Evolutionary conservation across 768 basidiomycete species (phyloP), one percentile per base, ranked within the genome.

Genomic region (Artomyces pyxidatus): DNA sequence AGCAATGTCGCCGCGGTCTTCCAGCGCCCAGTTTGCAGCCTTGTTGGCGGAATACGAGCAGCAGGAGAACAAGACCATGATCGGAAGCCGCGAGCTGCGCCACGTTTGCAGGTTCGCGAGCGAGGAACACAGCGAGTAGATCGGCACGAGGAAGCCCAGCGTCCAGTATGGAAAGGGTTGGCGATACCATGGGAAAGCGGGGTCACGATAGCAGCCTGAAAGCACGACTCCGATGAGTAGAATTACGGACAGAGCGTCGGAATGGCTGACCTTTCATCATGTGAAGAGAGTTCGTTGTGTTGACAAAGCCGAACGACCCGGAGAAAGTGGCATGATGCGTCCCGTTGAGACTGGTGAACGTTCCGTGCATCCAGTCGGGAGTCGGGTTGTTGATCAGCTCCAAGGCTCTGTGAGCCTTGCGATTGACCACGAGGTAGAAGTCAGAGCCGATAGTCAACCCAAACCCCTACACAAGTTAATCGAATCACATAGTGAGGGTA

Each of bases 401-500:
- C 47, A 68, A 60, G 29, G 63, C 58, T 29, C 61, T 60, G 11
- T 73, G 68, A 29, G 83, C 83, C 42, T 68, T 71, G 14, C 71
- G 73, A 61, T 88, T 82, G 38, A 90, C 68, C 3, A 87, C 72
- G 37, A 88, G 73, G 38, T 83, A 88, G 45, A 90, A 68, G 58
- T 91, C 89, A 4, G 85, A 88, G 32, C 88, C 88, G 51, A 90
- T 85, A 19, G 84, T 85, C 48, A 91, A 67, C 40, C 88, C 87
- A 60, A 90, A 91, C 7, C 89, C 88, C 86, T 88, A 51, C 3
- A 42, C 37, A 40, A n/a, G 30, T 26, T 27, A 14, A 39, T 30
- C 37, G 26, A 17, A 10, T 14, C 22, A 27, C 2, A 16, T 16
- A 21, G 39, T 19, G 10, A 32, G 22, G 7, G 27, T 25, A 30